A percentile compares a stretch with the other conserved stretches of the same genome.
phyloP scores from a whole-genome alignment of 2,329 filamentous ascomycete genomes.

The Colletotrichum viniferum region DNA sequence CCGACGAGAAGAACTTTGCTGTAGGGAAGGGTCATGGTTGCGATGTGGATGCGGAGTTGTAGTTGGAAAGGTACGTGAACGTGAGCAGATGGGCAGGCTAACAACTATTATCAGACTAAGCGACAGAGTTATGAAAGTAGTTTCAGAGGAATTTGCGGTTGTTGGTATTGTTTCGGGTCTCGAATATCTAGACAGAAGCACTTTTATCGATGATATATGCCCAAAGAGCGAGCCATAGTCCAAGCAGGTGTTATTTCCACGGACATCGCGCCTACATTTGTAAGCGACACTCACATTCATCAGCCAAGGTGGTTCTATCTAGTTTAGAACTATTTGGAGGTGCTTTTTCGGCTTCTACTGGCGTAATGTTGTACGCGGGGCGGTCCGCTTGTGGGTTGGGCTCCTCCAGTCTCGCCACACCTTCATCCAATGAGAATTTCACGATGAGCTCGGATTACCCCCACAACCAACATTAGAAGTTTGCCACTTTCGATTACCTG shows the following conservation, averaged over 20 bases:
- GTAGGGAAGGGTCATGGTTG: conserved; percentile 55
- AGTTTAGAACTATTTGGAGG: background rate
- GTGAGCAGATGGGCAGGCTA: background rate
- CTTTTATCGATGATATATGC: too few species aligned
- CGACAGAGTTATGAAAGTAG: fast-evolving
- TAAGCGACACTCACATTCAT: background rate
- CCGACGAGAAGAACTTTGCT: conserved; percentile 58
- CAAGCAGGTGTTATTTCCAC: background rate
- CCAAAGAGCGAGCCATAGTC: fast-evolving
- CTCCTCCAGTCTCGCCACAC: background rate
- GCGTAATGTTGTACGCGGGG: background rate
- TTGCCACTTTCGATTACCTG: background rate
- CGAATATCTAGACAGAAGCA: fast-evolving
- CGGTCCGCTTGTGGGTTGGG: background rate
- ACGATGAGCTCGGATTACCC: background rate
- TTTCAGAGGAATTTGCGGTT: background rate
- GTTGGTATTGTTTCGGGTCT: background rate
- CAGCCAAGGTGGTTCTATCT: background rate
- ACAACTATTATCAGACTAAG: background rate
- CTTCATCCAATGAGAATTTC: background rate
- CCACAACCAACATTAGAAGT: background rate
- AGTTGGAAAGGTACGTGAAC: background rate
- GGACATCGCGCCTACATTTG: background rate
- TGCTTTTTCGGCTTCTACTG: background rate
- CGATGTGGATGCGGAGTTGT: background rate